Base-by-base conservation (phyloP, 768 basidiomycete species). In the Cyclocybe cylindracea region DNA sequence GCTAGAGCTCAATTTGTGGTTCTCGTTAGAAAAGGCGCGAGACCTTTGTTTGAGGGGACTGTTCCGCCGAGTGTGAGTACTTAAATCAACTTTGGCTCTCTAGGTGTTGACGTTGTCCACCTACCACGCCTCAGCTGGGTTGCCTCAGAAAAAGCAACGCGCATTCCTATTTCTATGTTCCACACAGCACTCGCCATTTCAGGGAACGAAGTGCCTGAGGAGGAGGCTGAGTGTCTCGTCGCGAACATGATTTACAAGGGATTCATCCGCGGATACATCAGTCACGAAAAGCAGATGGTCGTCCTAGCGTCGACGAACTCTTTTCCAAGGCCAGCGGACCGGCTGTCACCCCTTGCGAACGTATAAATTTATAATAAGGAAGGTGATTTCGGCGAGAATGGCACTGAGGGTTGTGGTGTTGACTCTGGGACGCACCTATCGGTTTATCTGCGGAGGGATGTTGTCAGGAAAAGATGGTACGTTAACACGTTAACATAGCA, bases 171-270 rank as follows among this genome's bases (percentile, higher is more conserved):
- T 44, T 75, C 82, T 2, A 81, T 89, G 71, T 94, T 98, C 70
- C 87, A 88, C 62, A 74, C 75, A n/a, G 87, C 89, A 5, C 72
- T 96, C 44, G 74, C 72, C 46, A 70, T 92, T 50, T 86, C 89
- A 3, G 89, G 87, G 2, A 78, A 83, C 53, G 80, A 85, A 9
- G 82, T 90, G 18, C 76, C 84, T 7, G 64, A 76, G 53, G 94
- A 90, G 58, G 94, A 96, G 67, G 91, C 91, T 2, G 94, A 98
- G 68, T 97, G 94, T 67, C 80, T 94, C 46, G 84, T 97, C 7
- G 94, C 94, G 29, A 95, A 95, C 65, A 89, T 96, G 91, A 90
- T 98, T 39, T 94, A 88, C 73, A 91, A 87, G 72, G 91, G 90
- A 14, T 91, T 86, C 67, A 87, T 98, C 70, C 82, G 90, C 45